Evolutionary conservation across 306 rosid species (phyloP), one percentile per base, ranked within the genome.

Genomic region (Cucumis sativus): DNA sequence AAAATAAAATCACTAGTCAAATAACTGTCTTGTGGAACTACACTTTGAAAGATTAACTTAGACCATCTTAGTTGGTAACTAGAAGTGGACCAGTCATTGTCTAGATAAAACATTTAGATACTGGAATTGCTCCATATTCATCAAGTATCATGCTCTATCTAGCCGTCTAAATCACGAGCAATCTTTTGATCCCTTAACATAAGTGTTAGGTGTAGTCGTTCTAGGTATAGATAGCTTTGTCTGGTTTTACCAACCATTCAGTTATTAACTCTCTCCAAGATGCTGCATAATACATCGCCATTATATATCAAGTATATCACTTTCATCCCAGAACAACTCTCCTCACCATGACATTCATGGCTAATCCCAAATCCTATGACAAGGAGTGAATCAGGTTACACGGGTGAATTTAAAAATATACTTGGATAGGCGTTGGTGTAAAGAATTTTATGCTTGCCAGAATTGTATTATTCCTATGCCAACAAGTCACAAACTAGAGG

Each of bases 1-100:
- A 80, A 47, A 75, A 35, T 54, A 79, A 84, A 85, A 79, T 25
- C 35, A 80, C 13, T 61, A 0, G 58, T 71, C 30, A 68, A 43
- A 2, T 68, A 43, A 43, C n/a, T 41, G 17, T 40, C 74, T 68
- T 43, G 35, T 10, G 20, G 52, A 20, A 68, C 23, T 20, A 3
- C 21, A 68, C 56, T 20, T 17, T 43, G 15, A 65, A 65, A 9
- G 51, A 10, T 65, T 65, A 39, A 65, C n/a, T 65, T 37, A 65
- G 25, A 65, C 40, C 11, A 37, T 65, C 49, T 65, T 65, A 65
- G 71, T 17, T 17, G 25, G 71, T 37, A 65, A 65, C 71, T 37
- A 37, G 49, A 64, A 64, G 70, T 64, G 49, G 28, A 65, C 71
- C 16, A 65, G 49, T 9, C 25, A 65, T 65, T 1, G 21, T 18